Evolutionary conservation across 2,329 filamentous ascomycete species (phyloP).

Genomic region (Aspergillus piperis): DNA sequence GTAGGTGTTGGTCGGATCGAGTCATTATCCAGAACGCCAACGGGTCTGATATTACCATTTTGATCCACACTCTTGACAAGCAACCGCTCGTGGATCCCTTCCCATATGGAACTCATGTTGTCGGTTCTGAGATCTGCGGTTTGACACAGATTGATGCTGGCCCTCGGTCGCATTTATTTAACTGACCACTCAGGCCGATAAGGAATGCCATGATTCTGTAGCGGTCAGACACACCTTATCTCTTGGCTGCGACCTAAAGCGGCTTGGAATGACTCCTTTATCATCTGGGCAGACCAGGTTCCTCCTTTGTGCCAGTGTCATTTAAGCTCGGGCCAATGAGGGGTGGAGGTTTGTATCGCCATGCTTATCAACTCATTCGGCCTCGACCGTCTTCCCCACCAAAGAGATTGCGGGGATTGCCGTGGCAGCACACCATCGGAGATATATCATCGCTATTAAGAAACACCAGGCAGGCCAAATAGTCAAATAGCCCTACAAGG

Average conservation of each 20-base stretch:
- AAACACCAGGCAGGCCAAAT: neutral
- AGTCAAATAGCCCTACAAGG: neutral
- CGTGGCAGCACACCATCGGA: no score
- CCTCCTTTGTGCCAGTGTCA: neutral
- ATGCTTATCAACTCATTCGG: no score
- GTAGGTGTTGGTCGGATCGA: constrained; percentile 44
- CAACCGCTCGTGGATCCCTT: constrained; percentile 16
- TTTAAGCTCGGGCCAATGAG: neutral
- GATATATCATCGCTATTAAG: no score
- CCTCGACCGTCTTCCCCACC: no score
- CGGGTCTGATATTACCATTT: constrained; percentile 16
- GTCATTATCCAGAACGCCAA: constrained; percentile 41
- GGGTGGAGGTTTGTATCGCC: no score
- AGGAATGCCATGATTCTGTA: neutral
- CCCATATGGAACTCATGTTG: neutral
- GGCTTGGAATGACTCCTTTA: neutral
- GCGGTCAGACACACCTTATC: neutral
- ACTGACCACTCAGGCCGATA: neutral
- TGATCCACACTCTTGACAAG: constrained; percentile 22
- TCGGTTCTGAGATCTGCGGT: neutral
- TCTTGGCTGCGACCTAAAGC: neutral
- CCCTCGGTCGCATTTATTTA: neutral
- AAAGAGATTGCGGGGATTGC: no score
- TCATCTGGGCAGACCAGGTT: neutral
- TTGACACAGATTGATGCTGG: neutral